Base-by-base conservation (phyloP, 495 filamentous ascomycete genomes). In the Lineolata rhizophorae region DNA sequence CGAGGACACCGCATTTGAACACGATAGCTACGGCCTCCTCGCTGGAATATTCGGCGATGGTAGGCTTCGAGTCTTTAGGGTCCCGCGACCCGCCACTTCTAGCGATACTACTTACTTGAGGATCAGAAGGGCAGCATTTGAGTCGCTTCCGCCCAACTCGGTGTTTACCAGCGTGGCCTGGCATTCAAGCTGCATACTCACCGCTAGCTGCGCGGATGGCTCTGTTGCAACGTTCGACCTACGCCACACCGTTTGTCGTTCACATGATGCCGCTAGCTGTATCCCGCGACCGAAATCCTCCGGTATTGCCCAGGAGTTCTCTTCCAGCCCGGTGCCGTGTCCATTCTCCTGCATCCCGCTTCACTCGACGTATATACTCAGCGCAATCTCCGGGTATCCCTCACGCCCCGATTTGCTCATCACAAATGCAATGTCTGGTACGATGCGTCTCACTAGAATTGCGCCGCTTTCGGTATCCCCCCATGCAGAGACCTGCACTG, bases 21-120 rank as follows among this genome's bases (percentile, higher is more conserved):
- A 52, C 17, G 40, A 29, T 13, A 25, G 34, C 11, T 46, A 76
- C 10, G 74, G 73, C 1, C 51, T 77, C 10, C 55, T 80, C 3
- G 73, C 67, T 2, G 62, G 57, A 8, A 48, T 78, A 0, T 74
- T 62, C 54, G 55, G 55, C 1, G 74, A 80, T 44, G 74, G 74
- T 3, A 53, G 47, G n/a, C 47, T 67, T 4, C 52, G 70, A 35
- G 56, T 80, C 0, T 41, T 80, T 27, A 61, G 70, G 35, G 50
- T 76, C 22, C 53, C 50, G 11, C 42, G 46, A 20, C 43, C 45
- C 28, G 43, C 50, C 18, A 48, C 51, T 39, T 24, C 19, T 10
- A 21, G 16, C 3, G 12, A 38, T 11, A 45, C 40, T 4, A 29
- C 35, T 13, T 62, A 56, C 38, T 36, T 65, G 18, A 55, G 61